These are phyloP conservation scores for Exophiala xenobiotica DNA, from an alignment of 2,329 filamentous ascomycete species.

Conservation along the genomic window DNA sequence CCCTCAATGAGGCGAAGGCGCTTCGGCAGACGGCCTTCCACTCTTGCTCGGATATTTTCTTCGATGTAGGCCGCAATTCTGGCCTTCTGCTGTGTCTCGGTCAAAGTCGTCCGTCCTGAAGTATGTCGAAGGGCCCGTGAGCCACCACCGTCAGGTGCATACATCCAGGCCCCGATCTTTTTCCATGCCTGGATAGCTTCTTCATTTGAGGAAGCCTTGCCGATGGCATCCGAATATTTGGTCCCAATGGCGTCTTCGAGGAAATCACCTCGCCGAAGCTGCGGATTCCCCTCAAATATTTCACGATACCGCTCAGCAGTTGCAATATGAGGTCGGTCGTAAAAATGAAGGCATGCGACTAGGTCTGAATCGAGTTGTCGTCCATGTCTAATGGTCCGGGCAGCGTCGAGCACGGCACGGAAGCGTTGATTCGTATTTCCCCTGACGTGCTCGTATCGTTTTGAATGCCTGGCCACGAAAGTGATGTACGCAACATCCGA, in stretches of 20 bases:
- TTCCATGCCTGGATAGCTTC: not conserved
- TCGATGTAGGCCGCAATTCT: not conserved
- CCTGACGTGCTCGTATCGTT: not conserved
- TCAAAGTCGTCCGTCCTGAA: slow-evolving; percentile 1
- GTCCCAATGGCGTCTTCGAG: slow-evolving; percentile 2
- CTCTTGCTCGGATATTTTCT: not conserved
- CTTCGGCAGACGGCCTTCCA: not conserved
- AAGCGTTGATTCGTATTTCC: not conserved
- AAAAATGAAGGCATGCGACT: not conserved
- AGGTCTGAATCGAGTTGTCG: not conserved
- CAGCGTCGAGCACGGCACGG: not conserved
- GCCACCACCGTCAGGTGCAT: not conserved
- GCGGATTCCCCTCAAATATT: not conserved
- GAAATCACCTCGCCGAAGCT: not conserved
- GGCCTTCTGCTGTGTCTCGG: not conserved
- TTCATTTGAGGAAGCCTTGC: not conserved
- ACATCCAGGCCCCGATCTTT: slow-evolving; percentile 3
- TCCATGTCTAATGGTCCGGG: not conserved
- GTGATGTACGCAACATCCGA: not conserved
- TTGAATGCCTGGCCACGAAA: not conserved
- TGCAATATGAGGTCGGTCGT: not conserved
- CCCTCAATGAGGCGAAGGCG: too few relatives aligned
- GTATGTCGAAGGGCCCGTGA: not conserved
- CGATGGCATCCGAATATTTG: not conserved
- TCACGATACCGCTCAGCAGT: not conserved